These are phyloP conservation scores for Pichia sp. DNA, from an alignment of 1,139 yeast genomes.

Conservation along the genomic window DNA sequence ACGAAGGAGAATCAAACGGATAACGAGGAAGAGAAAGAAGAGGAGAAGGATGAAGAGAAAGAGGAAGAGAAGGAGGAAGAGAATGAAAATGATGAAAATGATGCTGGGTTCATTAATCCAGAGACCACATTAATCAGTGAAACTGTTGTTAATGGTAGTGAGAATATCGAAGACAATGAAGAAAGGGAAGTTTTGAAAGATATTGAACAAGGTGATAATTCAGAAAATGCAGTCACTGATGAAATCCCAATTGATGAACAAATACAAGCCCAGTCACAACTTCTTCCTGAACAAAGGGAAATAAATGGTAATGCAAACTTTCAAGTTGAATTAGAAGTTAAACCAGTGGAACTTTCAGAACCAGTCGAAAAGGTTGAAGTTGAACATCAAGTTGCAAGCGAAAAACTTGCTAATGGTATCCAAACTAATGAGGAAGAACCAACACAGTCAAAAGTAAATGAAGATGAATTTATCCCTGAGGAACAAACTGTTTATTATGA, in stretches of 20 bases:
- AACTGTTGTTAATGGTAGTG: neutral
- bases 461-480: conserved; percentile 19
- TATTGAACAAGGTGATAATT: neutral
- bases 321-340: conserved; percentile 21
- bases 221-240: neutral
- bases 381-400: conserved; percentile 1
- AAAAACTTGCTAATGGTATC: neutral
- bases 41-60: neutral
- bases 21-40: conserved; percentile 1
- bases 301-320: conserved; percentile 5
- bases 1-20: neutral
- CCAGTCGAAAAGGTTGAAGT: conserved; percentile 13
- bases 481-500: conserved; percentile 32
- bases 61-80: neutral
- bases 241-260: conserved; percentile 10
- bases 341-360: conserved; percentile 24
- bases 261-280: conserved; percentile 16
- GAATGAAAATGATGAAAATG: neutral
- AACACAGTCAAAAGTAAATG: neutral
- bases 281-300: conserved; percentile 14
- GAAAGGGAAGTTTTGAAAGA: conserved; percentile 1
- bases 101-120: no score
- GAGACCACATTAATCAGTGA: neutral
- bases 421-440: neutral
- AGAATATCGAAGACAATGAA: conserved; percentile 1